Percentiles rank a stretch among this genome's conserved stretches.
phyloP scores from a whole-genome alignment of 192 early-diverging fungal genomes.

The Allomyces macrogynus region DNA sequence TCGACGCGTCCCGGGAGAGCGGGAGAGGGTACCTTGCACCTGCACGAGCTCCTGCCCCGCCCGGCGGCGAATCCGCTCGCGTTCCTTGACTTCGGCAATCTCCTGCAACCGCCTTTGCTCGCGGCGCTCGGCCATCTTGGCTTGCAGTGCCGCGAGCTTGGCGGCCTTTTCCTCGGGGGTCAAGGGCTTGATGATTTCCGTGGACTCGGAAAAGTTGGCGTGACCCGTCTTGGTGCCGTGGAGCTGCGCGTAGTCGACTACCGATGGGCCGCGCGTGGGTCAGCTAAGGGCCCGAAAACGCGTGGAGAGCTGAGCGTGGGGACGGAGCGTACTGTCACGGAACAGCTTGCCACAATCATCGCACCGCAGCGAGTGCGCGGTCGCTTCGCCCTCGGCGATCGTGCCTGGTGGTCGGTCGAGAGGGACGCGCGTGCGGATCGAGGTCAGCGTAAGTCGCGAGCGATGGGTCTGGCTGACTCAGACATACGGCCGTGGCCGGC shows the following conservation, averaged over 20 bases:
- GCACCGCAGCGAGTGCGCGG: constrained; percentile 21
- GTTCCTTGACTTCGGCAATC: constrained; percentile 29
- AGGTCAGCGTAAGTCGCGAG: too few species aligned
- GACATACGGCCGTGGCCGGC: too few species aligned
- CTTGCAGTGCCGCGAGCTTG: constrained; percentile 39
- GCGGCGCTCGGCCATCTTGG: constrained; percentile 26
- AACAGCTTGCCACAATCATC: constrained; percentile 53
- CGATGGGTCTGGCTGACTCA: too few species aligned
- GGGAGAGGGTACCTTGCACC: constrained; percentile 3
- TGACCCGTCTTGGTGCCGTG: constrained; percentile 49
- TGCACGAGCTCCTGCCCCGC: constrained; percentile 37
- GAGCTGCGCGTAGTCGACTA: constrained; percentile 20
- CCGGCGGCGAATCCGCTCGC: constrained; percentile 32
- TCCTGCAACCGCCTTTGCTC: constrained; percentile 30
- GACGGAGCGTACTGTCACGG: constrained; percentile 16
- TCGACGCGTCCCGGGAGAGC: too few species aligned
- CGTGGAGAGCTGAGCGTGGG: neutral
- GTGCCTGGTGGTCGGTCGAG: neutral
- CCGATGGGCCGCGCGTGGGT: neutral
- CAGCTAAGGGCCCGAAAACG: neutral
- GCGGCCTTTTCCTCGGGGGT: constrained; percentile 49
- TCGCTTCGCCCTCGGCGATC: neutral
- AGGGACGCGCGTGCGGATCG: neutral
- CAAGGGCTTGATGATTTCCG: constrained; percentile 42
- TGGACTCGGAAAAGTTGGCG: constrained; percentile 42